phyloP scores from a whole-genome alignment of 2,329 filamentous ascomycete species.

The Grosmannia serpens region DNA sequence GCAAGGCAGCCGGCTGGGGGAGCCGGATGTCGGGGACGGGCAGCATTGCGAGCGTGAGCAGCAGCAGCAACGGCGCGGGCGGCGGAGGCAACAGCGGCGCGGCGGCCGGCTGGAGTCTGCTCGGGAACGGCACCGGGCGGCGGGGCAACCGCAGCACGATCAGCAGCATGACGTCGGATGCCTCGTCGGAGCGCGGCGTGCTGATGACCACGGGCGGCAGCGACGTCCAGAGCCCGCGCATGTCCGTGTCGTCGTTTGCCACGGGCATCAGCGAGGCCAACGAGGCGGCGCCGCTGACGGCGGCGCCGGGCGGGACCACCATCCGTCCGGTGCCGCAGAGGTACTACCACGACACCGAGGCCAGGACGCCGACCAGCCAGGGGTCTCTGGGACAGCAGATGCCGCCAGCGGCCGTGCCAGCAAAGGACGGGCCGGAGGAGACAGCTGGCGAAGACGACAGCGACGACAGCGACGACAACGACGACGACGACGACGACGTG shows the following conservation, averaged over 20 bases:
- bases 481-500: neutral
- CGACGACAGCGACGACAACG: neutral
- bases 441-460: too few relatives aligned
- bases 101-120: neutral
- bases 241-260: constrained; percentile 12
- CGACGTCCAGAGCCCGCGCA: constrained; percentile 5
- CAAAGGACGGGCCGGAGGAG: neutral
- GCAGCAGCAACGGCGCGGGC: constrained; percentile 1
- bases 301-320: neutral
- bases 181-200: constrained; percentile 7
- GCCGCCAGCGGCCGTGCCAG: too few relatives aligned
- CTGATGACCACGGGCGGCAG: neutral
- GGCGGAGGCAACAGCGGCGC: neutral
- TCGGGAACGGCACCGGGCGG: constrained; percentile 5
- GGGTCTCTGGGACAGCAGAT: too few relatives aligned
- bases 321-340: neutral
- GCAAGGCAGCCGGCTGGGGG: constrained; percentile 41
- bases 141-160: constrained; percentile 13
- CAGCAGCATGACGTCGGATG: constrained; percentile 14
- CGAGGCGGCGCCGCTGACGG: neutral
- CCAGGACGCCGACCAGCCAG: neutral
- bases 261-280: constrained; percentile 7
- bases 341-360: too few relatives aligned
- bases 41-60: neutral
- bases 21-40: constrained; percentile 14